Evolutionary conservation across 441 rosid species (phyloP), one percentile per base, ranked within the genome.

Genomic region (Gossypium schwendimanii): DNA sequence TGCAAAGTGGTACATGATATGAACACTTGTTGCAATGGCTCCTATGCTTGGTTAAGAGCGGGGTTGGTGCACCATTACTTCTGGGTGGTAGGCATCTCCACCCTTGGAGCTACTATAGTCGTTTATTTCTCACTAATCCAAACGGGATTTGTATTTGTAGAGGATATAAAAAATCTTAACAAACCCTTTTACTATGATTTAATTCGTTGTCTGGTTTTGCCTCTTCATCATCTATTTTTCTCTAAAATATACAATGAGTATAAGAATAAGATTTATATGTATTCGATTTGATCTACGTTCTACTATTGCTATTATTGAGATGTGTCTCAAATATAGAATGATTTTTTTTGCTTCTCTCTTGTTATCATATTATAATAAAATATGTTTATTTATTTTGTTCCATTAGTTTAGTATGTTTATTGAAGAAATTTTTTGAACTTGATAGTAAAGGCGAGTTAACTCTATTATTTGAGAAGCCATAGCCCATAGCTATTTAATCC

Each of bases 21-120:
- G 39, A 53, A 62, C 20, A 3, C 15, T 11, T 72, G 50, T 9
- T 47, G n/a, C 28, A 23, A 23, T n/a, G 36, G 12, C 3, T 7
- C 4, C 24, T 62, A 53, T 31, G 70, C 69, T 44, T 20, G 31
- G 62, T 3, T 63, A 41, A 52, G 62, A 36, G 75, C 75, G 39
- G 6, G 65, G 14, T 14, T 63, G 70, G 69, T 62, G 15, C 69
- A 73, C 70, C 24, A 63, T 52, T 73, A 63, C 63, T 53, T 73
- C 15, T 64, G 41, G 62, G 33, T 33, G 20, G 70, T 54, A n/a
- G 70, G 70, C 3, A 52, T 73, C 23, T 73, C 75, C 20, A 63
- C 69, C 2, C 12, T 63, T 33, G 75, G 62, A 20, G 75, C 62
- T 2, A 5, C 20, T 6, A 11, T 52, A 6, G 11, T 33, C 2